Evolutionary conservation across 352 stramenopile species (phyloP), one percentile per base, ranked within the genome.

Genomic region (Globisporangium recalcitrans): DNA sequence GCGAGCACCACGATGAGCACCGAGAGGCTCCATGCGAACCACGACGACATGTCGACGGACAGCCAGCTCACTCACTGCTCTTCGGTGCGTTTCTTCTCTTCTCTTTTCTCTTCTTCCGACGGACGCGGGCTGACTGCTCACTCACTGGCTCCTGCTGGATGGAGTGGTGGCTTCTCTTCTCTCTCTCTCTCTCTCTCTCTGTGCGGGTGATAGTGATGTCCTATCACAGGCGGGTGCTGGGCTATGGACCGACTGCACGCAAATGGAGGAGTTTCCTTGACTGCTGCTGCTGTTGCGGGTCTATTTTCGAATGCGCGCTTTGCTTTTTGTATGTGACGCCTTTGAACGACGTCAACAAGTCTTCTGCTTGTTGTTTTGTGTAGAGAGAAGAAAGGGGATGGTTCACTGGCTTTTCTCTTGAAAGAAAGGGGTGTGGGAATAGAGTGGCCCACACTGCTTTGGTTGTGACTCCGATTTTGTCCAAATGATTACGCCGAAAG

Each of bases 1-100:
- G 54, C 70, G 48, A 78, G n/a, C 57, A 77, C 75, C 51, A 64
- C 67, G 56, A 75, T 58, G 47, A 78, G 42, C 53, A 86, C 58
- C 52, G 73, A 64, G 48, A 77, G 34, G 42, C 80, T 42, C 78
- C 70, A 77, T 51, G 61, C 44, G 32, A 67, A 48, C 53, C 40
- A 61, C 61, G 55, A 52, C 59, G 55, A 52, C 59, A 64, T 58
- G 22, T 47, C 31, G 10, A 34, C 52, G 5, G 26, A 21, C 13
- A 14, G 13, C 6, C n/a, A n/a, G 13, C 36, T 38, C 10, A 10
- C 10, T 42, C 13, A 42, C 36, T 42, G 19, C 31, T 42, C 4
- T 42, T 40, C 34, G 34, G 38, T 8, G 38, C n/a, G 49, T 16
- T 52, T 31, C 46, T 27, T 48, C 24, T n/a, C 27, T 49, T 16